phyloP scores from a whole-genome alignment of 2,329 filamentous ascomycete genomes.

The Aspergillaceae sp. region DNA sequence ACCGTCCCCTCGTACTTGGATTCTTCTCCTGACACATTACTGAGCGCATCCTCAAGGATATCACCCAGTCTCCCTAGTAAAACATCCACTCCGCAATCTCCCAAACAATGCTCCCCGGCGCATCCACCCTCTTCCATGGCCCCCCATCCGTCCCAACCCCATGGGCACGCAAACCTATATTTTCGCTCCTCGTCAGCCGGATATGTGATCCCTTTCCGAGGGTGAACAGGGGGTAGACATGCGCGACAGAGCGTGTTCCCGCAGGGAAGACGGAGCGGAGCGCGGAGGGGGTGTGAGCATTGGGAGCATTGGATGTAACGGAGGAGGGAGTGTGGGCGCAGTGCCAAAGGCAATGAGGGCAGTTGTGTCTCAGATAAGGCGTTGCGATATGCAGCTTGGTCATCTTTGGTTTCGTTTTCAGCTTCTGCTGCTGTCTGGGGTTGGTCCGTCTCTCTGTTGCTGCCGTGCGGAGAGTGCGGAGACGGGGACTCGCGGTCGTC shows the following conservation, averaged over 20 bases:
- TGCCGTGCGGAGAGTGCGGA: constrained; percentile 2
- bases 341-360: background rate
- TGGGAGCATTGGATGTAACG: constrained; percentile 67
- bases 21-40: background rate
- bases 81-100: constrained; percentile 70
- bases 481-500: background rate
- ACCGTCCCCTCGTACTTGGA: constrained; percentile 2
- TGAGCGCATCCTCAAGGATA: constrained; percentile 39
- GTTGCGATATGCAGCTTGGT: background rate
- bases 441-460: background rate
- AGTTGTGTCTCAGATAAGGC: background rate
- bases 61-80: constrained; percentile 63
- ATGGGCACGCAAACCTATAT: constrained; percentile 66
- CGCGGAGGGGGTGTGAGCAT: constrained; percentile 60
- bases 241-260: constrained; percentile 66
- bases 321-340: constrained; percentile 50
- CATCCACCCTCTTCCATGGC: constrained; percentile 41
- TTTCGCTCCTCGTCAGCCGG: constrained; percentile 59
- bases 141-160: constrained; percentile 7
- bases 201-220: constrained; percentile 66
- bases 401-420: background rate
- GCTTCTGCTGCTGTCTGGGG: background rate
- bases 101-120: constrained; percentile 61
- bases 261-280: constrained; percentile 71
- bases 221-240: constrained; percentile 61